A percentile compares a stretch with the other conserved stretches of the same genome.
These are phyloP conservation scores for Sugiyamaella lignohabitans DNA, from an alignment of 805 yeast genomes.

Conservation along the genomic window DNA sequence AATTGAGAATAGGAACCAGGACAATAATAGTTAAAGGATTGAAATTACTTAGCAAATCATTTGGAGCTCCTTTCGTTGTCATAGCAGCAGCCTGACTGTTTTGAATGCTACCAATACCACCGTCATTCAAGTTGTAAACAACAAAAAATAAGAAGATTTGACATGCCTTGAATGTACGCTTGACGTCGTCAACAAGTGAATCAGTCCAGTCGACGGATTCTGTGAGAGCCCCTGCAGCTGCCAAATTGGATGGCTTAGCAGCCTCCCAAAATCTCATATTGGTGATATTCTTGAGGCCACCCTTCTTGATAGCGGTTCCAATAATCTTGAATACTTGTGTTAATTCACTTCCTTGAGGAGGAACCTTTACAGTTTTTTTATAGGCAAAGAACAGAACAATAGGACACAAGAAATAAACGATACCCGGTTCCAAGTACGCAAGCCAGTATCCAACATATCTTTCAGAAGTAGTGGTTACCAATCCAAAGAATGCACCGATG, in stretches of 20 bases:
- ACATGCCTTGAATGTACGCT: conserved; percentile 55
- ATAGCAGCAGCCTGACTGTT: conserved; percentile 51
- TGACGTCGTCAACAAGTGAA: conserved; percentile 54
- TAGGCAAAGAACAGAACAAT: conserved; percentile 42
- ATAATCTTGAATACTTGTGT: conserved; percentile 39
- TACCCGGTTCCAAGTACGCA: conserved; percentile 44
- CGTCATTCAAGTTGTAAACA: conserved; percentile 45
- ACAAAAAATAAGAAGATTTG: conserved; percentile 59
- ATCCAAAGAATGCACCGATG: conserved; percentile 47
- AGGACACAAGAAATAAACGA: conserved; percentile 49
- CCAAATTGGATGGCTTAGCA: conserved; percentile 13
- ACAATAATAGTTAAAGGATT: conserved; percentile 50
- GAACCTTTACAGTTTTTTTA: conserved; percentile 33
- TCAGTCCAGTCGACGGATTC: conserved; percentile 42
- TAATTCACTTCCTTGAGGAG: conserved; percentile 44
- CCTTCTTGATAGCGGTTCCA: conserved; percentile 34
- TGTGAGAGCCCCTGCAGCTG: background rate
- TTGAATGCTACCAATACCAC: conserved; percentile 40
- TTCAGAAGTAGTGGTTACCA: conserved; percentile 47
- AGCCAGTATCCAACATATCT: conserved; percentile 50
- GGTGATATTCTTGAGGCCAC: conserved; percentile 28
- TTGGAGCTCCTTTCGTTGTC: conserved; percentile 48
- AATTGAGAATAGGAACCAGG: conserved; percentile 46
- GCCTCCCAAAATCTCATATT: conserved; percentile 7
- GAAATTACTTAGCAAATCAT: conserved; percentile 49